A percentile compares a stretch with the other conserved stretches of the same genome.
Conservation (phyloP, 106 monocot species). For the Ottelia alismoides region DNA sequence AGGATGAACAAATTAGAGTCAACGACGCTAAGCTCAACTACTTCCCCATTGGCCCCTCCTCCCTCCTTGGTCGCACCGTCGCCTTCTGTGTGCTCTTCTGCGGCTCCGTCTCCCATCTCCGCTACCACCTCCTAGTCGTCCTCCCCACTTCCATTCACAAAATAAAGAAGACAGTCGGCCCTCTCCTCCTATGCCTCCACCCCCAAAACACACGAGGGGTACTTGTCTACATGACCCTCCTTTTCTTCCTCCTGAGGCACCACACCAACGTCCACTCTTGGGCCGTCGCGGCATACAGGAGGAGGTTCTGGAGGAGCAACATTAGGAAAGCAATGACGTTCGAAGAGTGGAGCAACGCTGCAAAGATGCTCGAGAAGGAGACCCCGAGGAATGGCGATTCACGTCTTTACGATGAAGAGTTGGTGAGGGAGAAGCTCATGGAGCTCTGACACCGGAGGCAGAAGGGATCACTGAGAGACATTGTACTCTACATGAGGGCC, state of each 20-base stretch:
- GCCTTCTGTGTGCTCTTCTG: constrained; percentile 61
- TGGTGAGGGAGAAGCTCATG: constrained; percentile 50
- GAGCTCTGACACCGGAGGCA: constrained; percentile 51
- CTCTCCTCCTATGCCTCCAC: constrained; percentile 39
- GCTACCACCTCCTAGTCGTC: constrained; percentile 11
- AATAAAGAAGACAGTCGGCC: background rate
- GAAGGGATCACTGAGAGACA: constrained; percentile 52
- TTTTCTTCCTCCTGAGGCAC: too few relatives aligned
- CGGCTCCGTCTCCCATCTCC: constrained; percentile 36
- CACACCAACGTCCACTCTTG: too few relatives aligned
- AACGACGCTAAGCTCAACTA: constrained; percentile 42
- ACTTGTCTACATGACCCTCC: constrained; percentile 31
- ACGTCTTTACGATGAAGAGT: too few relatives aligned
- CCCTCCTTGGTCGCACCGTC: too few relatives aligned
- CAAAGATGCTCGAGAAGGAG: constrained; percentile 72
- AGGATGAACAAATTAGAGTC: too few relatives aligned
- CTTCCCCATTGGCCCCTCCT: constrained; percentile 60
- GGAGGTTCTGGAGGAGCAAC: constrained; percentile 68
- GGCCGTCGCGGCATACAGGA: constrained; percentile 36
- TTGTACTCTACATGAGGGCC: too few relatives aligned
- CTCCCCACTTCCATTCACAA: constrained; percentile 2
- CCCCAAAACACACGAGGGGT: constrained; percentile 61
- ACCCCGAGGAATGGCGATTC: constrained; percentile 23
- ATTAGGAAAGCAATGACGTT: too few relatives aligned
- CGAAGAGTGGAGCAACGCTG: constrained; percentile 82